Base-by-base conservation (phyloP, 2,329 filamentous ascomycete genomes). In the Eutypa lata region DNA sequence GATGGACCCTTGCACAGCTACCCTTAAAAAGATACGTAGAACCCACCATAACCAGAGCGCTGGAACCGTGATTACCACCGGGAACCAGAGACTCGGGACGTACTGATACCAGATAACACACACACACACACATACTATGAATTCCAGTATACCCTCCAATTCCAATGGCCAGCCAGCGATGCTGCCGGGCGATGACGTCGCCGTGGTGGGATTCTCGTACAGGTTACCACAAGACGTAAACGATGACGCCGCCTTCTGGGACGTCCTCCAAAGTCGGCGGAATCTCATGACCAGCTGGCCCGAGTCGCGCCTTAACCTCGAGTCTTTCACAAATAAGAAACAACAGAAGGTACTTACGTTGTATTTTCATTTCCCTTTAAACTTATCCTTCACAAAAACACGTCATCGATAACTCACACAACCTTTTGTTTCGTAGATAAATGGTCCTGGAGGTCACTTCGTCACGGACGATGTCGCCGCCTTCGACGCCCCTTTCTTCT, bases 401-500 rank as follows among this genome's bases (percentile, higher is more conserved):
- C n/a, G n/a, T n/a, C n/a, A n/a, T n/a, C n/a, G n/a, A n/a, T 31
- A 31, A 28, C 64, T 66, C 19, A 67, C 61, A 42, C 52, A 55
- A 35, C 47, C n/a, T 31, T 31, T 5, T 31, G 10, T 6, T 31
- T 31, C 26, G 35, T 43, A 66, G 64, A 24, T 65, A 21, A 42
- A 53, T 31, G 51, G 54, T 3, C 53, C 46, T 4, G 58, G 62
- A 44, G 69, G 59, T 0, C 61, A 72, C 51, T 71, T 73, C 46
- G 61, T 73, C 37, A 57, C 56, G 3, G 65, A 70, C 18, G 67
- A 73, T 44, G 57, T 65, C 0, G 65, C 57, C 3, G 53, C 51
- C 3, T 74, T 73, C 49, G 73, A 75, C 56, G 70, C 71, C 1
- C 65, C 68, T 1, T 74, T 75, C 53, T 75, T 75, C 56, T 65